Base-by-base conservation (phyloP, 306 rosid species). In the Rosa rugosa region DNA sequence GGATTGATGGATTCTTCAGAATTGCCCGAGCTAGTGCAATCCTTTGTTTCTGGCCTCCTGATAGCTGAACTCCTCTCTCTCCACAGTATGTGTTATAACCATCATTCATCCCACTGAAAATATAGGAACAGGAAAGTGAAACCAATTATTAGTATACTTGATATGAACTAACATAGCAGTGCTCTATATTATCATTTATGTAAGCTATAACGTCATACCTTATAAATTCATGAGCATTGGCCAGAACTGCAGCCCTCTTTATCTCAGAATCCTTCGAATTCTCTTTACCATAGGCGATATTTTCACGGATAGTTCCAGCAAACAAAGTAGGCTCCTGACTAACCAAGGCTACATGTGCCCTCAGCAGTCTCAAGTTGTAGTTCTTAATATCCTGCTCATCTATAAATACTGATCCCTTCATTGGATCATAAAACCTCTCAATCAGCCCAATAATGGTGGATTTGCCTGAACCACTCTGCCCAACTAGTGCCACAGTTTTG, bases 1-100 rank as follows among this genome's bases (percentile, higher is more conserved):
- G 92, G 70, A 95, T 90, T 81, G 97, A 69, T 8, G 97, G 93
- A 57, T 91, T 91, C 91, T 90, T 95, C 69, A 91, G 79, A 67
- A 93, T 85, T 4, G 98, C 98, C 17, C 98, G 85, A 2, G 98
- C 99, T 63, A 90, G 84, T 10, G 97, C 98, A 68, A 95, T 82
- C 80, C 96, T 90, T 69, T 95, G 99, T 71, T 95, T 95, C 82
- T 93, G 99, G 13, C 99, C 97, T 57, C 97, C 97, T 34, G 97
- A 92, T 57, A 94, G 89, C 54, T 95, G 98, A 73, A 84, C 90
- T 57, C 99, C 94, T 88, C 99, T 81, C 81, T 95, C 97, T 45
- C 99, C 97, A 47, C 99, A 93, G 65, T 86, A 71, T 68, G 98
- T 92, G 11, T 87, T 83, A 77, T 90, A 93, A 71, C 94, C 99